Evolutionary conservation across 2,329 filamentous ascomycete genomes (phyloP).

Genomic region (Paracoccidioides lutzii): DNA sequence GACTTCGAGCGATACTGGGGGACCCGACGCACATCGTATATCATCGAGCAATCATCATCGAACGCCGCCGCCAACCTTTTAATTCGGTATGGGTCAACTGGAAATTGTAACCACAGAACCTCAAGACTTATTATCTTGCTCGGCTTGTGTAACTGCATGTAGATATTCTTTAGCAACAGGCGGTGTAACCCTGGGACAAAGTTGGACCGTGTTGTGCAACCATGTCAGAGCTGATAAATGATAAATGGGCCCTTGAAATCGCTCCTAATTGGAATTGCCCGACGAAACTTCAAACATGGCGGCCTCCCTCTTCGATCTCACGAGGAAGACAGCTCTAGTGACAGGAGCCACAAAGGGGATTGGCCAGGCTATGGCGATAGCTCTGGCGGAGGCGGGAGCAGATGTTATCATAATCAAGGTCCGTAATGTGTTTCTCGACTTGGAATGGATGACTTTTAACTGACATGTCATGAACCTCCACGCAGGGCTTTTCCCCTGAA

Average conservation of each 20-base stretch:
- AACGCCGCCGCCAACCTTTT: not conserved
- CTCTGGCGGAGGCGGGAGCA: constrained; percentile 22
- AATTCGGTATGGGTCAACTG: too few species aligned
- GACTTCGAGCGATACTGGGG: not conserved
- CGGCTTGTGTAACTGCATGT: too few species aligned
- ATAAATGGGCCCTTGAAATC: not conserved
- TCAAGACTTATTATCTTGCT: too few species aligned
- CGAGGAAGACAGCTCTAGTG: constrained; percentile 19
- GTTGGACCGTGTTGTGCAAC: too few species aligned
- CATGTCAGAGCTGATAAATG: not conserved
- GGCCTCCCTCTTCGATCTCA: constrained; percentile 6
- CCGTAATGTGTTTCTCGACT: not conserved
- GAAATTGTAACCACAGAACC: too few species aligned
- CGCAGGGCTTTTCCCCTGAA: constrained; percentile 22
- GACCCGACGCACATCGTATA: not conserved
- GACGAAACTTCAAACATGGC: not conserved
- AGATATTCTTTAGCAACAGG: too few species aligned
- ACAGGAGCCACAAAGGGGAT: constrained; percentile 22
- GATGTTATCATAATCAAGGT: constrained; percentile 17
- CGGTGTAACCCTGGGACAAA: too few species aligned
- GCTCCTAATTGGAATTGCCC: not conserved
- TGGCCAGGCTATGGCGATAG: constrained; percentile 20
- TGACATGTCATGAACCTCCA: too few species aligned
- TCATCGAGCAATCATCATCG: not conserved
- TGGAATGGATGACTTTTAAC: not conserved